Base-by-base conservation (phyloP, 495 filamentous ascomycete genomes). In the Tetracladium marchalianum region DNA sequence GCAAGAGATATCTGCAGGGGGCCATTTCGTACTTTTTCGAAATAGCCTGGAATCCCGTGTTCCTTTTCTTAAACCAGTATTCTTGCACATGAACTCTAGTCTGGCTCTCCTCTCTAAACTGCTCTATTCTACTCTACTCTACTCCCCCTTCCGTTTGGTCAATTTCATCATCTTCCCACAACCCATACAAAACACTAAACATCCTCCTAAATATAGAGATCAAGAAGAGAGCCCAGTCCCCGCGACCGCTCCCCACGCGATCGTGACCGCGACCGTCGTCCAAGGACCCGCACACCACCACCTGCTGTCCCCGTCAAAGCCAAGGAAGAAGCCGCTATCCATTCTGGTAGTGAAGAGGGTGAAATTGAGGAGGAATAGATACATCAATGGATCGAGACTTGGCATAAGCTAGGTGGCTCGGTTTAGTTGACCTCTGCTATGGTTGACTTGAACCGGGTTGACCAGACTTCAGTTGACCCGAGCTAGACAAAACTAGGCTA, bases 301-400 rank as follows among this genome's bases (percentile, higher is more conserved):
- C 57, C 65, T 27, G 7, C 22, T 7, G 7, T 27, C 22, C 22
- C 22, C 3, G 22, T 27, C 22, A 27, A 27, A 27, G 22, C 7
- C 22, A 76, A 80, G 53, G 76, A 87, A 49, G 83, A 90, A 46
- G 70, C 76, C 49, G 75, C 75, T 1, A 75, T 86, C 16, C 80
- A 84, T 57, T 85, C 82, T 34, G 92, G 93, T 31, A 97, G 92
- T 55, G 92, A 98, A 65, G 92, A 98, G 65, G 92, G 92, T 19
- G 92, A 98, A 69, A 95, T 98, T 54, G 92, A 95, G 60, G 92
- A 96, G 67, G 88, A 93, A 52, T 87, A 72, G 60, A 18, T 5
- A 32, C 17, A 43, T 43, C 16, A 39, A 24, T 12, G 9, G 35
- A n/a, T n/a, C n/a, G n/a, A n/a, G n/a, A n/a, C n/a, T n/a, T n/a